A percentile compares a stretch with the other conserved stretches of the same genome.
Conservation (phyloP, 148 eudicot species). For the Dianthus caryophyllus region DNA sequence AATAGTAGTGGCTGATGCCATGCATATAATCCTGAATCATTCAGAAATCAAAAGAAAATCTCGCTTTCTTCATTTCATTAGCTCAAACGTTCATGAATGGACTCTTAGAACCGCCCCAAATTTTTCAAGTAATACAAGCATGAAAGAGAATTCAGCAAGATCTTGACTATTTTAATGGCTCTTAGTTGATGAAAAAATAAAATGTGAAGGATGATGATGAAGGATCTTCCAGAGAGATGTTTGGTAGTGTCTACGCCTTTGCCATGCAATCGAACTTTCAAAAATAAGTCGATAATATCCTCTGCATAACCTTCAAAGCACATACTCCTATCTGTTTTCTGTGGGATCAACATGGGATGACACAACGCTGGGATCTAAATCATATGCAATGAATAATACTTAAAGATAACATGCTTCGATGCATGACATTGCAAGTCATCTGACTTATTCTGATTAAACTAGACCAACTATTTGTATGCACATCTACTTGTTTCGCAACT, state of each 20-base stretch:
- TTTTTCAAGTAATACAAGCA: background rate
- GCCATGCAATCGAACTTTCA: background rate
- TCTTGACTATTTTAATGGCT: no score
- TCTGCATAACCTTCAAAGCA: background rate
- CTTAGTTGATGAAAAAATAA: no score
- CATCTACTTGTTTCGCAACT: background rate
- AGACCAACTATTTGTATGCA: background rate
- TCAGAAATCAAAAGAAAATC: background rate
- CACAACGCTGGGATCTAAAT: background rate
- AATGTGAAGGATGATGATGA: no score
- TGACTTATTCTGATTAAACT: background rate
- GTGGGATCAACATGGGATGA: background rate
- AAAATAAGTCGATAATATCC: background rate
- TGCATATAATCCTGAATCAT: background rate
- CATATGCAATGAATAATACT: background rate
- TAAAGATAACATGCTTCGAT: no score
- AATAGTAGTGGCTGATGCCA: conserved; percentile 1
- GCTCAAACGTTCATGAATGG: background rate
- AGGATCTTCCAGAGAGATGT: background rate
- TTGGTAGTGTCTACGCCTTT: background rate
- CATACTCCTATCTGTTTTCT: background rate
- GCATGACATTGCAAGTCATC: background rate
- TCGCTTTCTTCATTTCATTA: background rate
- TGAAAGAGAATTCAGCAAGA: background rate
- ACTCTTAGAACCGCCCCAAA: no score